A percentile compares a stretch with the other conserved stretches of the same genome.
phyloP scores from a whole-genome alignment of 345 rosid species.

The Pistacia atlantica region DNA sequence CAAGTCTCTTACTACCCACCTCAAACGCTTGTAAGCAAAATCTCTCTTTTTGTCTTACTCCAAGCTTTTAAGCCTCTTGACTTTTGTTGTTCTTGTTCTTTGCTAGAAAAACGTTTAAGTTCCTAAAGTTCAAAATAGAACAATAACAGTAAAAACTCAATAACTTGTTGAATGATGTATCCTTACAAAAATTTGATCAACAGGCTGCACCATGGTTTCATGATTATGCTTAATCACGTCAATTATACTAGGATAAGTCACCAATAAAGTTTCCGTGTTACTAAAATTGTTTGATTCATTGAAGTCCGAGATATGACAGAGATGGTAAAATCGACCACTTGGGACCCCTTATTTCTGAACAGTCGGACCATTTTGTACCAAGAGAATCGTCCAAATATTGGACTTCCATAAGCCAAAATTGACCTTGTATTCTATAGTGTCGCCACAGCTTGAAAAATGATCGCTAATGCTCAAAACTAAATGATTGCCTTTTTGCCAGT shows the following conservation, averaged over 20 bases:
- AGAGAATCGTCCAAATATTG: not conserved
- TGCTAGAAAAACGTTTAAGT: not conserved
- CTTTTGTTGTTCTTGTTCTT: not conserved
- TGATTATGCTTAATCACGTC: not conserved
- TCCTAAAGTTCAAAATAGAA: not conserved
- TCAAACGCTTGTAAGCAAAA: not conserved
- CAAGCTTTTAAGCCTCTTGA: not conserved
- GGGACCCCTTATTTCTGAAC: not conserved
- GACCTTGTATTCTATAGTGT: too few relatives aligned
- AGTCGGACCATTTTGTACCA: not conserved
- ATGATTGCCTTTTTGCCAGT: too few relatives aligned
- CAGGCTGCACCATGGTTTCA: not conserved
- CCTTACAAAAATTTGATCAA: not conserved
- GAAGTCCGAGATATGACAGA: not conserved
- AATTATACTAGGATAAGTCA: not conserved
- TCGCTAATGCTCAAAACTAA: too few relatives aligned
- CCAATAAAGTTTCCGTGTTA: not conserved
- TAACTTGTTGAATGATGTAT: not conserved
- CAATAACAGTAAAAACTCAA: too few relatives aligned
- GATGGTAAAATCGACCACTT: not conserved
- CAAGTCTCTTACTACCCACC: conserved; percentile 7
- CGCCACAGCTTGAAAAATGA: too few relatives aligned
- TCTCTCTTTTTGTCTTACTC: conserved; percentile 32
- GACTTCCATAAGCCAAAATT: too few relatives aligned
- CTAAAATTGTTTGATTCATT: not conserved